Percentiles rank a stretch among this genome's conserved stretches.
These are phyloP conservation scores for Stephanodiscus triporus DNA, from an alignment of 108 stramenopile species.

Conservation along the genomic window DNA sequence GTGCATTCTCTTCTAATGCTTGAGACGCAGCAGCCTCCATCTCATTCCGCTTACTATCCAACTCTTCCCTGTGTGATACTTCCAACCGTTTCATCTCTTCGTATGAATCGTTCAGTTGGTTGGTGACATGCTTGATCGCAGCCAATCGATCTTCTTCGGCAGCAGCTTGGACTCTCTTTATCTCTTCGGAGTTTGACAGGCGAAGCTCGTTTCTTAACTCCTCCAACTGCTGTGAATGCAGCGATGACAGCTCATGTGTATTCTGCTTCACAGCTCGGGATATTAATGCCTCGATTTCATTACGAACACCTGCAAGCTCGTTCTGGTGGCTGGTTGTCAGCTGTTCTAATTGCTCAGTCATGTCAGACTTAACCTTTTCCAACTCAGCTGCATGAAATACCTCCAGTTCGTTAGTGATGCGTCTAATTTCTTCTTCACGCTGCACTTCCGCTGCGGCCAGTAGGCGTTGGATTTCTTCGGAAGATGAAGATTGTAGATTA, in stretches of 20 bases:
- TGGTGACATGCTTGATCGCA: slow-evolving; percentile 7
- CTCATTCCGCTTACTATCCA: slow-evolving; percentile 16
- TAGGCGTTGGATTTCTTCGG: slow-evolving; percentile 18
- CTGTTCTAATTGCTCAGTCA: slow-evolving; percentile 35
- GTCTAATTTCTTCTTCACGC: slow-evolving; percentile 6
- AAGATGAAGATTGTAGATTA: slow-evolving; percentile 19
- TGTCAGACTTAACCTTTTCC: slow-evolving; percentile 26
- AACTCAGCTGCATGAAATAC: slow-evolving; percentile 33
- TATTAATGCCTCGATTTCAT: slow-evolving; percentile 26
- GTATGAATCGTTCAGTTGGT: slow-evolving; percentile 16
- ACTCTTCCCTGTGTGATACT: slow-evolving; percentile 26
- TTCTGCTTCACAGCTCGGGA: slow-evolving; percentile 13
- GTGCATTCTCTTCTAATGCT: background rate
- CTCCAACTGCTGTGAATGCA: slow-evolving; percentile 30
- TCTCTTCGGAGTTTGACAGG: slow-evolving; percentile 16
- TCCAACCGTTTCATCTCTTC: slow-evolving; percentile 23
- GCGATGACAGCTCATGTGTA: background rate
- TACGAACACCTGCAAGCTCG: slow-evolving; percentile 18
- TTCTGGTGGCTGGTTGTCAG: slow-evolving; percentile 32
- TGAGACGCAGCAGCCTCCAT: background rate
- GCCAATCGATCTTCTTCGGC: slow-evolving; percentile 9
- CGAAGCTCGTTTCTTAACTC: slow-evolving; percentile 18
- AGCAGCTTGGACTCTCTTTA: slow-evolving; percentile 11
- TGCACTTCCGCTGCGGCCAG: slow-evolving; percentile 7
- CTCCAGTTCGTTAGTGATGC: slow-evolving; percentile 13